Conservation (phyloP, 1,284 basidiomycete species). For the Macrocybe sp. region DNA sequence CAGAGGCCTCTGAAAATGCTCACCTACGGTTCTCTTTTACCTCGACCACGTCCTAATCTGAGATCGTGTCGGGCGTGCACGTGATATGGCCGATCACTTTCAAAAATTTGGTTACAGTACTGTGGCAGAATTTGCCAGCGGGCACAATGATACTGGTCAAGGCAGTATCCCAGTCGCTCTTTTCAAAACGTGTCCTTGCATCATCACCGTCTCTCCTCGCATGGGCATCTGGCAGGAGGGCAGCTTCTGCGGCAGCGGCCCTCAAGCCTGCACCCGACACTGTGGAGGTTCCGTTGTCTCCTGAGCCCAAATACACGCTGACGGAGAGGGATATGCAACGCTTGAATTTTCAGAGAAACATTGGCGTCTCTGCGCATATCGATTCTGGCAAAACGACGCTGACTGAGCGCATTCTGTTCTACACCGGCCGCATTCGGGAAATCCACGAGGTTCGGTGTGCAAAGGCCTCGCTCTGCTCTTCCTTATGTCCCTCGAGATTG, state of each 20-base stretch:
- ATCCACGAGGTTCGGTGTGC: slow-evolving; percentile 87
- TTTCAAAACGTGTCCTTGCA: neutral
- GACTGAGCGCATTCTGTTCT: slow-evolving; percentile 96
- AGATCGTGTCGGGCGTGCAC: no score
- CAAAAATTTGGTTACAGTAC: no score
- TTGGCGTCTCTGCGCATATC: slow-evolving; percentile 88
- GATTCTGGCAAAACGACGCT: slow-evolving; percentile 99
- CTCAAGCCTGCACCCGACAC: slow-evolving; percentile 12
- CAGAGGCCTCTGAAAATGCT: no score
- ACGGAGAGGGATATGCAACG: slow-evolving; percentile 54
- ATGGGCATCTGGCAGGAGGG: slow-evolving; percentile 8
- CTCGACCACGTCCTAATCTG: no score
- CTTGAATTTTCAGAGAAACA: slow-evolving; percentile 70
- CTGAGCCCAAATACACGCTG: slow-evolving; percentile 27
- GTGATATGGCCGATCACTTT: no score
- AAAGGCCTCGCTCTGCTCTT: no score
- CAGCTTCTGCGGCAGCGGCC: slow-evolving; percentile 18
- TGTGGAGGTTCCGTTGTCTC: slow-evolving; percentile 4
- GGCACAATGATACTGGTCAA: slow-evolving; percentile 4
- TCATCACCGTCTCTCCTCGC: neutral
- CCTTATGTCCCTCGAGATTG: slow-evolving; percentile 4
- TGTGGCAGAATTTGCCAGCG: neutral
- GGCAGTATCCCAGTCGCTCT: neutral
- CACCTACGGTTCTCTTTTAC: no score
- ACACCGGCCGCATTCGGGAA: slow-evolving; percentile 93